Evolutionary conservation across 768 basidiomycete species (phyloP).

Genomic region (Scleroderma bovista): DNA sequence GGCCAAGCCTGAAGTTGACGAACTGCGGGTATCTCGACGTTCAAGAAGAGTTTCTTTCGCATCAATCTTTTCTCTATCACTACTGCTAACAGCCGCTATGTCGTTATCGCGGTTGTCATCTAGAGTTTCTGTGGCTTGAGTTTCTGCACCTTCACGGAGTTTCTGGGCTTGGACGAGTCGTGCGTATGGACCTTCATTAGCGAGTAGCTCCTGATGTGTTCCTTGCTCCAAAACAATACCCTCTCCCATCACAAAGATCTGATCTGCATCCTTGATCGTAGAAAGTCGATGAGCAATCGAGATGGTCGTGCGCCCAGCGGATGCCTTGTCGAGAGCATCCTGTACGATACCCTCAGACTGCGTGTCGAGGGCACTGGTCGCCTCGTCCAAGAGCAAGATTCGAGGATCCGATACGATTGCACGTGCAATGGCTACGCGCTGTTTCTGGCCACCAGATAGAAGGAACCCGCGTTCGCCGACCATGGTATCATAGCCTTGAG

Average conservation of each 20-base stretch:
- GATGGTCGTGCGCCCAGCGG: slow-evolving; percentile 72
- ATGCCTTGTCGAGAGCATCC: slow-evolving; percentile 84
- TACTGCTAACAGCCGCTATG: slow-evolving; percentile 11
- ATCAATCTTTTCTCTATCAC: slow-evolving; percentile 49
- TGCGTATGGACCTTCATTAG: slow-evolving; percentile 60
- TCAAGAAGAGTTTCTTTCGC: slow-evolving; percentile 60
- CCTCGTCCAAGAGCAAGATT: slow-evolving; percentile 85
- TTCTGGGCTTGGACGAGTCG: slow-evolving; percentile 75
- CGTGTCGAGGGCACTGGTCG: slow-evolving; percentile 82
- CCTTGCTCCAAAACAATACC: slow-evolving; percentile 79
- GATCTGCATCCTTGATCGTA: slow-evolving; percentile 80
- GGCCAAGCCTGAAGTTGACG: slow-evolving; percentile 62
- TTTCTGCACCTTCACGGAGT: slow-evolving; percentile 53
- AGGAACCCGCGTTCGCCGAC: slow-evolving; percentile 88
- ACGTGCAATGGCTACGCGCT: slow-evolving; percentile 86
- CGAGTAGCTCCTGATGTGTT: slow-evolving; percentile 66
- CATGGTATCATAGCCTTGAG: slow-evolving; percentile 79
- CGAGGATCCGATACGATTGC: slow-evolving; percentile 85
- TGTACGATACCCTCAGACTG: slow-evolving; percentile 86
- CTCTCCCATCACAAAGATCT: slow-evolving; percentile 86
- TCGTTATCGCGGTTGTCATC: too few relatives aligned
- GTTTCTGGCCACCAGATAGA: slow-evolving; percentile 80
- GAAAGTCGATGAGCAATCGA: slow-evolving; percentile 78
- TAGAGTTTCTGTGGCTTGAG: too few relatives aligned
- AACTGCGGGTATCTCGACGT: slow-evolving; percentile 36